A percentile compares a stretch with the other conserved stretches of the same genome.
Conservation (phyloP, 2,329 filamentous ascomycete species). For the Penicillium sp. region DNA sequence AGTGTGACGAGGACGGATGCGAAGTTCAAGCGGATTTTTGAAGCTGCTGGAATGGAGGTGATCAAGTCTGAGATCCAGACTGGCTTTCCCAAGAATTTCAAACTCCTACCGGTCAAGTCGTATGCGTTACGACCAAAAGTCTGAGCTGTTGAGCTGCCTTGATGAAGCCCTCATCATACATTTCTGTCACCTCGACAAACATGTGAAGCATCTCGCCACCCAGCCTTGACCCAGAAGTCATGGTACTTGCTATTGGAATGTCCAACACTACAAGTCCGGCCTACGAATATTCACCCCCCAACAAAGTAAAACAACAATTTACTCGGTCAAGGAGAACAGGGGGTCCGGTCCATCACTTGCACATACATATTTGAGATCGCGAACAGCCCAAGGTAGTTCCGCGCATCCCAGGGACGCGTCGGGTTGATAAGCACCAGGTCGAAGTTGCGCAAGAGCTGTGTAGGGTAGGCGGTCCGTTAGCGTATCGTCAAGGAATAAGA, state of each 20-base stretch:
- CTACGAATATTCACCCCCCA: neutral
- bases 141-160: constrained; percentile 10
- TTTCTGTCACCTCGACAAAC: neutral
- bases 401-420: constrained; percentile 14
- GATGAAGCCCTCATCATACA: neutral
- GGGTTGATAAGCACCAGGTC: constrained; percentile 16
- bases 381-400: constrained; percentile 17
- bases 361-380: constrained; percentile 18
- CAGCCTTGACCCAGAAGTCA: neutral
- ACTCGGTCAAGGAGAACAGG: neutral
- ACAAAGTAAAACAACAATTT: too few relatives aligned
- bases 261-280: neutral
- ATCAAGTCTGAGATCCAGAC: constrained; percentile 66
- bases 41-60: constrained; percentile 63
- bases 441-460: constrained; percentile 18
- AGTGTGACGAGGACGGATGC: constrained; percentile 71
- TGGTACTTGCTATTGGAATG: neutral
- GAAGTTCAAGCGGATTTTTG: constrained; percentile 67
- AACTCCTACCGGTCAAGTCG: constrained; percentile 68
- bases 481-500: neutral
- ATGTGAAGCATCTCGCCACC: neutral
- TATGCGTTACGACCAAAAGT: constrained; percentile 64
- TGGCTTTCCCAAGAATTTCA: constrained; percentile 60
- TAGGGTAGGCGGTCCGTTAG: neutral
- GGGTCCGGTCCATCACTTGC: constrained; percentile 11